Base-by-base conservation (phyloP, 1,284 basidiomycete genomes). In the Spongispora temasekensis region DNA sequence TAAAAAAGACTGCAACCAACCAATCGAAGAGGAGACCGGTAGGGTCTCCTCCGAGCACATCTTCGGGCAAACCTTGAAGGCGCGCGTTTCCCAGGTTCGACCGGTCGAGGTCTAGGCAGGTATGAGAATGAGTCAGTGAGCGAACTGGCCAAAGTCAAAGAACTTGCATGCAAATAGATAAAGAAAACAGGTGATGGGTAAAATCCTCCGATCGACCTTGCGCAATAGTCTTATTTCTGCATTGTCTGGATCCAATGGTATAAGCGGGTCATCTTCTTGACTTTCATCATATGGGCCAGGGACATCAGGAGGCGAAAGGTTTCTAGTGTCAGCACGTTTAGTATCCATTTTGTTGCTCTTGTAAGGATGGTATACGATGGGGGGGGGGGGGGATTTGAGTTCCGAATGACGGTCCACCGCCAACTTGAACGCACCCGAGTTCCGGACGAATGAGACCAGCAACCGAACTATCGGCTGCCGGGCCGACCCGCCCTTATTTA, bases 81-180 rank as follows among this genome's bases (percentile, higher is more conserved):
- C 89, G 82, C 44, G 90, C 90, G 69, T 92, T 92, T 15, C 90
- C 90, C 44, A 92, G 68, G 67, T 91, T 92, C 3, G 87, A 85
- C 51, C 90, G 82, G 70, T 91, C 90, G 54, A 92, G 78, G 67
- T 86, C 89, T 91, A 63, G 21, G 53, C 28, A 54, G 13, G 61
- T 57, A 37, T 40, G n/a, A 28, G 12, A 19, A 52, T 63, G 34
- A 57, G 57, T 53, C n/a, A n/a, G n/a, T n/a, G 3, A 2, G 9
- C 9, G 7, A 12, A 46, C 17, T 23, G 27, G 2, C 35, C 34
- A 12, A 7, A 48, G 19, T 21, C 10, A 31, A 73, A 54, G 7
- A 51, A 78, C 87, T 69, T 61, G 89, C 89, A 92, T 25, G 89
- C 88, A 70, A 89, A 90, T 35, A 92, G 78, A 66, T 92, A 92